These are phyloP conservation scores for Yarrowia divulgata DNA, from an alignment of 805 yeast species.

Conservation along the genomic window DNA sequence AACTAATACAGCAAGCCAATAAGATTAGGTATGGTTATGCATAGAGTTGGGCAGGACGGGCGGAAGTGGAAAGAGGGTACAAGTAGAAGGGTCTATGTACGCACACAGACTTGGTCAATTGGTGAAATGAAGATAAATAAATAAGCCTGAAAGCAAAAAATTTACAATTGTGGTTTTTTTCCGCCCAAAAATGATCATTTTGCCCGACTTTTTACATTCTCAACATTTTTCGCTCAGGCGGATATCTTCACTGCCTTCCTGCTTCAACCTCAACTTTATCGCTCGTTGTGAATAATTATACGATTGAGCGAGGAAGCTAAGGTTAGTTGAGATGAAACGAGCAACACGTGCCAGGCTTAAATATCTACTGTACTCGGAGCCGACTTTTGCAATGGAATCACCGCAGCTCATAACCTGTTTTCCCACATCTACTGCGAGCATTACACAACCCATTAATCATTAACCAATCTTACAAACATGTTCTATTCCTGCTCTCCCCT, in stretches of 20 bases:
- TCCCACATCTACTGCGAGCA: no score
- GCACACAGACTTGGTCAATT: not conserved
- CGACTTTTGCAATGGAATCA: no score
- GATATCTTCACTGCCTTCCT: not conserved
- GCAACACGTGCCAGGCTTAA: not conserved
- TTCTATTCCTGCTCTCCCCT: no score
- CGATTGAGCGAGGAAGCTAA: not conserved
- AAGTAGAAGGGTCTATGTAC: not conserved
- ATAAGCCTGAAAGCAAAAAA: no score
- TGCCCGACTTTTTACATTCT: not conserved
- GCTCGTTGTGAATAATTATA: not conserved
- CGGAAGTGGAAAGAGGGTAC: not conserved
- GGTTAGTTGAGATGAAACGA: not conserved
- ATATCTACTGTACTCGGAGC: no score
- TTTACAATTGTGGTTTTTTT: not conserved
- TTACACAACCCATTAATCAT: no score
- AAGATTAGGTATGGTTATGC: slow-evolving; percentile 27
- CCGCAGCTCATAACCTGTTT: no score
- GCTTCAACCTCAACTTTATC: not conserved
- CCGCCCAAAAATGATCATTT: not conserved
- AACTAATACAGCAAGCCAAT: slow-evolving; percentile 19
- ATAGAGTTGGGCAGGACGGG: slow-evolving; percentile 1
- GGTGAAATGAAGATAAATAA: not conserved
- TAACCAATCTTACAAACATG: no score
- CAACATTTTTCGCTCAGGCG: slow-evolving; percentile 12